Percentiles rank a stretch among this genome's conserved stretches.
Conservation (phyloP, 2,329 filamentous ascomycete genomes). For the Ophiostoma sp. region DNA sequence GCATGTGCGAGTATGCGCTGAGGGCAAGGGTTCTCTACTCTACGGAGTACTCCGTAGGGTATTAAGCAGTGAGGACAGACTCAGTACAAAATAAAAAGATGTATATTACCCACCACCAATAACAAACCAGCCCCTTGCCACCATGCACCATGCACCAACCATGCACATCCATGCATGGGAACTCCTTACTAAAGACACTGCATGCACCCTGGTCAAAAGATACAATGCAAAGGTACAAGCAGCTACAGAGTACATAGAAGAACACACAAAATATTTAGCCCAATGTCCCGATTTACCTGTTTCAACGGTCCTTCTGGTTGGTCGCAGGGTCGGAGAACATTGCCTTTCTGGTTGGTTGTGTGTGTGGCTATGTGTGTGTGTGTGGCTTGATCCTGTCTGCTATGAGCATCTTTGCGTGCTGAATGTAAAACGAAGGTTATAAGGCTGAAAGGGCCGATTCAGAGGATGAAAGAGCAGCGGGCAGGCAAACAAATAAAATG, state of each 20-base stretch:
- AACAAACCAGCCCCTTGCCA: slow-evolving; percentile 13
- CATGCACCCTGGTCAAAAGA: neutral
- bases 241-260: neutral
- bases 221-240: neutral
- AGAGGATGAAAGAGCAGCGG: neutral
- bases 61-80: too few relatives aligned
- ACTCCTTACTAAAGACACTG: neutral
- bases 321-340: slow-evolving; percentile 1
- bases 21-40: neutral
- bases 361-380: neutral
- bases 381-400: neutral
- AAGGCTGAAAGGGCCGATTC: slow-evolving; percentile 1
- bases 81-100: neutral
- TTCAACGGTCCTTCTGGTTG: slow-evolving; percentile 2
- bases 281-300: neutral
- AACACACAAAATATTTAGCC: neutral
- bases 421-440: neutral
- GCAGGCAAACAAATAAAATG: too few relatives aligned
- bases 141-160: slow-evolving; percentile 1
- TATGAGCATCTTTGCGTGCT: neutral
- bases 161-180: neutral
- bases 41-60: neutral
- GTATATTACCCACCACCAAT: neutral
- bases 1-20: neutral
- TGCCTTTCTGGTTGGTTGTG: slow-evolving; percentile 7